Base-by-base conservation (phyloP, 2,329 filamentous ascomycete genomes). In the Colletotrichum limetticola region DNA sequence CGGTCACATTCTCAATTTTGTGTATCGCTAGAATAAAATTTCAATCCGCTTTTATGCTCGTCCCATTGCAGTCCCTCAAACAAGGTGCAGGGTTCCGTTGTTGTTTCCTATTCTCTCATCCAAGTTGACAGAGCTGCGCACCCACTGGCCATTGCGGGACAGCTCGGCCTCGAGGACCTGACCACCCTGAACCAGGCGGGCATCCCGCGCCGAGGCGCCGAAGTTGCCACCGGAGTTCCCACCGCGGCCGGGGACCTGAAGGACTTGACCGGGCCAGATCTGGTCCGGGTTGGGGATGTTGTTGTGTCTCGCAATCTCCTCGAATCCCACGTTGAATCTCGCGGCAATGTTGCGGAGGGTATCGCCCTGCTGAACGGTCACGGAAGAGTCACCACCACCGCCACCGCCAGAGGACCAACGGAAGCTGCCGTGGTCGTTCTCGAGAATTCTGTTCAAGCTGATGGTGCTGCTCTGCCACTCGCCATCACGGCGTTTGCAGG, bases 201-300 rank as follows among this genome's bases (percentile, higher is more conserved):
- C 80, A 57, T 83, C 75, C 19, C 82, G 76, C 4, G 78, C 82
- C 9, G 82, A 82, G 4, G 78, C 74, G n/a, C 76, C 79, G 64
- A 84, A 83, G 56, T 81, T 81, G 53, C 80, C 79, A 8, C 68
- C 74, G 19, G 55, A 53, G 2, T 76, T 24, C 61, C 76, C 74
- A 32, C 74, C 76, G 2, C 67, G 53, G 5, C 79, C 78, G 9
- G 83, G 83, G 0, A 85, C 70, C 66, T 80, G 77, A 2, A 85
- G 78, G 2, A 78, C 78, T 77, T 85, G 84, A 2, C 84, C 84
- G 0, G 84, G 83, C 71, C 83, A 83, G 72, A 85, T 85, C 77
- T 84, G 71, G 56, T 85, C 83, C 6, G 83, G 82, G 75, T 85
- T 85, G 67, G 75, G 5, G 68, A 85, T 82, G 74, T 78, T 79